Evolutionary conservation across 2,329 filamentous ascomycete genomes (phyloP).

Genomic region (Annulohypoxylon truncatum): DNA sequence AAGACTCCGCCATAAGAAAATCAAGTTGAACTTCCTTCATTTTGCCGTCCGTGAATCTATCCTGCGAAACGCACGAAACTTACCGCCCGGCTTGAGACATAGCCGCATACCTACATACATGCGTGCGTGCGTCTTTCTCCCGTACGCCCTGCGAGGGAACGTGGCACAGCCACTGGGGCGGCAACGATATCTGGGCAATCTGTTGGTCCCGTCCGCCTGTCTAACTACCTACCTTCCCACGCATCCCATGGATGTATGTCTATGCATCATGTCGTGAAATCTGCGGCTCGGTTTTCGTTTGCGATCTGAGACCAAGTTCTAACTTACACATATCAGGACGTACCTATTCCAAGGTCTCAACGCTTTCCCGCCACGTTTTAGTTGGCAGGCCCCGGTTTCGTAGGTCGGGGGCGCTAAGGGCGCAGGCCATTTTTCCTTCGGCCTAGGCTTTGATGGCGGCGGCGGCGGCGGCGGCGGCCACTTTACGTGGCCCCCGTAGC

Average conservation of each 20-base stretch:
- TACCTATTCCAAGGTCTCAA: background rate
- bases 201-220: conserved; percentile 15
- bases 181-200: conserved; percentile 18
- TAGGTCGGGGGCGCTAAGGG: background rate
- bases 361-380: background rate
- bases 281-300: conserved; percentile 30
- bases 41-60: background rate
- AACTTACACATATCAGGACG: conserved; percentile 1
- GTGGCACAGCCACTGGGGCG: conserved; percentile 31
- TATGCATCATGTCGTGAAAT: conserved; percentile 4
- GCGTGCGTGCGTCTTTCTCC: conserved; percentile 25
- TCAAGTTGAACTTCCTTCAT: no score
- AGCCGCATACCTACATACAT: conserved; percentile 34
- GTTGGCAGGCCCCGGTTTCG: background rate
- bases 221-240: background rate
- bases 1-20: background rate
- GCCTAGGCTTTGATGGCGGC: conserved; percentile 19
- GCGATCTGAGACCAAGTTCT: conserved; percentile 22
- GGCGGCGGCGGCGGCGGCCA: conserved; percentile 19
- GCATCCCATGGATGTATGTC: no score
- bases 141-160: conserved; percentile 35
- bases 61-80: conserved; percentile 14
- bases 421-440: background rate
- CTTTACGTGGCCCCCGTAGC: conserved; percentile 13
- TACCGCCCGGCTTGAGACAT: conserved; percentile 35